Base-by-base conservation (phyloP, 2,329 filamentous ascomycete species). In the Stachybotrys echinatus region DNA sequence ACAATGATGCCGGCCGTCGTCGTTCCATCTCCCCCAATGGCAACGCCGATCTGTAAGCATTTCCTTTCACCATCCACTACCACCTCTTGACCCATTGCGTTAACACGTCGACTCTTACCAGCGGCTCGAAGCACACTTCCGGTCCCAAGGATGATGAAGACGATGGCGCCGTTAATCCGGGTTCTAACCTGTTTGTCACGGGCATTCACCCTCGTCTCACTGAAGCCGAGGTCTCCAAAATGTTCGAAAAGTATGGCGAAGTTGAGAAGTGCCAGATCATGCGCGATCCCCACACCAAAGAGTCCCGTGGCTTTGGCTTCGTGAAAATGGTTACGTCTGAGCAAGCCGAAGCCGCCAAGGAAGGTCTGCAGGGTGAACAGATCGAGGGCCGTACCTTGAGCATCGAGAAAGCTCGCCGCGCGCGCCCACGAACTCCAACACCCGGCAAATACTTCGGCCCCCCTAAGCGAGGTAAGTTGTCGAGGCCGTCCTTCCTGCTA, bases 211-310 rank as follows among this genome's bases (percentile, higher is more conserved):
- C 94, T 51, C 88, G 89, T 63, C 82, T 99, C 58, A 85, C 82
- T 45, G 94, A 99, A 71, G 81, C 85, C 17, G 94, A 97, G 67
- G 89, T 99, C 54, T 88, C 88, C 49, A 91, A 91, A 69, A 85
- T 99, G 58, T 99, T 99, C 66, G 91, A 96, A 75, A 99, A 97
- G 74, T 97, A 97, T 65, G 94, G 94, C 60, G 91, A 96, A 67
- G 94, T 99, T 48, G 92, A 97, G 75, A 97, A 95, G 75, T 97
- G 92, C 77, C 95, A 96, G 71, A 99, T 99, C 75, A 99, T 99
- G 94, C 85, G 92, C 65, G 94, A 99, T 67, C 94, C 94, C 54
- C 94, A 99, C 73, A 95, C 89, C 65, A 95, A 96, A 75, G 94
- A 99, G 74, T 97, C 92, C 61, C 94, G 94, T 72, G 94, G 94